phyloP scores from a whole-genome alignment of 768 basidiomycete species.

The Vararia minispora region DNA sequence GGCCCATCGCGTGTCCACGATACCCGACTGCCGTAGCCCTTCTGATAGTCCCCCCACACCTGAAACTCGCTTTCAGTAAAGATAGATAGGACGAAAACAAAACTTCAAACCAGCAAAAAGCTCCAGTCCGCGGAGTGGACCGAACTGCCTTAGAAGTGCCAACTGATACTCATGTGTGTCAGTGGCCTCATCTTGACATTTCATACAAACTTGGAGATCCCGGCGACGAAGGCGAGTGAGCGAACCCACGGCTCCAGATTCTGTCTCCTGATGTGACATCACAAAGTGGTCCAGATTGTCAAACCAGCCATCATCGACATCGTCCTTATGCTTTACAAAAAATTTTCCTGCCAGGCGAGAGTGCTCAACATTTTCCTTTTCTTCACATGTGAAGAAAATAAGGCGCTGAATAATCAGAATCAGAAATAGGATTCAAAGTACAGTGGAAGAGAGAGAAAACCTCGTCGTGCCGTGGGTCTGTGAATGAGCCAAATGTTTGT shows the following conservation, averaged over 20 bases:
- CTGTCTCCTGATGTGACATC: slow-evolving; percentile 2
- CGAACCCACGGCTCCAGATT: neutral
- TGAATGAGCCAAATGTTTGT: slow-evolving; percentile 1
- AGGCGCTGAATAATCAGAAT: slow-evolving; percentile 18
- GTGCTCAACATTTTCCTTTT: slow-evolving; percentile 18
- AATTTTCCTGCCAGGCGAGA: slow-evolving; percentile 43
- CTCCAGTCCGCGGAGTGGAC: slow-evolving; percentile 48
- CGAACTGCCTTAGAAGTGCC: slow-evolving; percentile 24
- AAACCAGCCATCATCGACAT: slow-evolving; percentile 32
- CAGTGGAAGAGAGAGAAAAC: slow-evolving; percentile 3
- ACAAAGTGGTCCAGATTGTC: slow-evolving; percentile 42
- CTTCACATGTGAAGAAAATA: slow-evolving; percentile 29
- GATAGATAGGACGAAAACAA: neutral
- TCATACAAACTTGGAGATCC: slow-evolving; percentile 27
- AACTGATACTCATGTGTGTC: slow-evolving; percentile 19
- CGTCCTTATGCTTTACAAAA: slow-evolving; percentile 30
- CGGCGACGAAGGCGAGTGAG: neutral
- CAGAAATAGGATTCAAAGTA: neutral
- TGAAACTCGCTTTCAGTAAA: slow-evolving; percentile 17
- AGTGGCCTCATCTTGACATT: slow-evolving; percentile 27
- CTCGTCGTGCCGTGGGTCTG: slow-evolving; percentile 4
- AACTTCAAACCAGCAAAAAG: slow-evolving; percentile 47
- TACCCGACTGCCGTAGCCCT: slow-evolving; percentile 50
- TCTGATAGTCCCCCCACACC: slow-evolving; percentile 69
- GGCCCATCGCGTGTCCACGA: slow-evolving; percentile 57